Base-by-base conservation (phyloP, 805 yeast genomes). In the Clavispora asparagi region DNA sequence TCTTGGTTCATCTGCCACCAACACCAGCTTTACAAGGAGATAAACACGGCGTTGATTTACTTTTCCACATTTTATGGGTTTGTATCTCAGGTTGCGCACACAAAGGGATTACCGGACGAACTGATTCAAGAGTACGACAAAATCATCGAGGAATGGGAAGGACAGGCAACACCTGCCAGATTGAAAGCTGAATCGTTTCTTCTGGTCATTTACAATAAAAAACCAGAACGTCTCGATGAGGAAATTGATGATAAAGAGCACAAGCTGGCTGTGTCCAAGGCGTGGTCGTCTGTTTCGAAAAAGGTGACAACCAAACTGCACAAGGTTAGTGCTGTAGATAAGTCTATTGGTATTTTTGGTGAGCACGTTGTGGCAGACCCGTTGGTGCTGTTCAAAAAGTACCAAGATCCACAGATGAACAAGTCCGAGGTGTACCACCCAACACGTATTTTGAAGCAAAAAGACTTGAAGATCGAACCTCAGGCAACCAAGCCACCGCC, bases 121-220 rank as follows among this genome's bases (percentile, higher is more conserved):
- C 33, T 42, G 23, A 43, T 44, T 26, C 50, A 40, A 41, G 44
- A 56, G 1, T 72, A 70, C 51, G 65, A 64, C n/a, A 47, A 45
- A 1, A 68, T 78, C 11, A 51, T 65, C 1, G 60, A 64, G 4
- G 58, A 62, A 19, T 78, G 79, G 76, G 70, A 72, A 43, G 44
- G 55, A 2, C 53, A 60, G 7, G 53, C 62, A 28, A 66, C 76
- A 7, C 62, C 69, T 7, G 66, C 68, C 0, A 62, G 73, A 43
- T 51, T 64, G 19, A 72, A 67, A 39, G 52, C 76, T 7, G 76
- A 72, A 40, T 61, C 73, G 0, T 56, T 74, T 43, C 62, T 58
- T n/a, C 19, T 31, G 39, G 41, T 45, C 6, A 63, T 55, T 32
- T 67, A 55, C 50, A 67, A 47, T 53, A 70, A 57, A 61, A 71